phyloP scores from a whole-genome alignment of 2,329 filamentous ascomycete species.

The Ascochyta viciae-villosae region DNA sequence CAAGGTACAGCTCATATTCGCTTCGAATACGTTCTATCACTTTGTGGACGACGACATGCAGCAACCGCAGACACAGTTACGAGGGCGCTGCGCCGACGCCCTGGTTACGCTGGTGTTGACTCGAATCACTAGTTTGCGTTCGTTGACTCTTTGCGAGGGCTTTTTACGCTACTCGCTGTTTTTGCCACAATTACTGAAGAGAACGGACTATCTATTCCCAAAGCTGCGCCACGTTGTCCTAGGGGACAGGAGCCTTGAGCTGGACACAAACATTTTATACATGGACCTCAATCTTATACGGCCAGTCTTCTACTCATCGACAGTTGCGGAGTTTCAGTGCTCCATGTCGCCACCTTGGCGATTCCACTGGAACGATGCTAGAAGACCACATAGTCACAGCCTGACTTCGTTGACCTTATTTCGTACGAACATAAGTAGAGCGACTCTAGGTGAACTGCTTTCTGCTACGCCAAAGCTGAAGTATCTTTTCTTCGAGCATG shows the following conservation, averaged over 20 bases:
- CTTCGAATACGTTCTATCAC: constrained; percentile 30
- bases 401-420: constrained; percentile 31
- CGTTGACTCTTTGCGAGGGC: constrained; percentile 31
- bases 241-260: constrained; percentile 25
- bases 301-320: constrained; percentile 31
- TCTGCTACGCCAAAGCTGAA: constrained; percentile 27
- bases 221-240: constrained; percentile 24
- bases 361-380: constrained; percentile 26
- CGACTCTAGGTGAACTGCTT: constrained; percentile 28
- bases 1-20: constrained; percentile 25
- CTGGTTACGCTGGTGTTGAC: constrained; percentile 31
- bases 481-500: constrained; percentile 30
- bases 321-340: constrained; percentile 27
- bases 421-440: constrained; percentile 31
- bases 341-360: constrained; percentile 35
- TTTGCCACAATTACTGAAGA: constrained; percentile 33
- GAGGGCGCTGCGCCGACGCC: constrained; percentile 30
- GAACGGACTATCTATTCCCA: constrained; percentile 29
- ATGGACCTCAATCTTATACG: constrained; percentile 35
- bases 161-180: constrained; percentile 36
- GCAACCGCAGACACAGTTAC: constrained; percentile 26
- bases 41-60: constrained; percentile 35
- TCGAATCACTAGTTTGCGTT: constrained; percentile 25
- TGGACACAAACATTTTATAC: constrained; percentile 25
- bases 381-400: constrained; percentile 21